Evolutionary conservation across 176 grass and related monocot genomes (phyloP).

Genomic region (Oryza punctata): DNA sequence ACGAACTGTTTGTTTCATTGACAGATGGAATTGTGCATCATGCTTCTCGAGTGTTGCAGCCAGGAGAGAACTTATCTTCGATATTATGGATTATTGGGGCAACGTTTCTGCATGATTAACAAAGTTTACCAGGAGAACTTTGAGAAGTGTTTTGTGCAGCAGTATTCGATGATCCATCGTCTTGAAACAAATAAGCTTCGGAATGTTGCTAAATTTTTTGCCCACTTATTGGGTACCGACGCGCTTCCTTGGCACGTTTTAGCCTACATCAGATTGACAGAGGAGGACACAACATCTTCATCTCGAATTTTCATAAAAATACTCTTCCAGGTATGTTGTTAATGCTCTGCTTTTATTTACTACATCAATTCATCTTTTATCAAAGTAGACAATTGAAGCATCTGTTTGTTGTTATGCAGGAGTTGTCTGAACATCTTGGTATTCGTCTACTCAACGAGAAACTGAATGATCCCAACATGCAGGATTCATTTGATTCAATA

Average conservation of each 20-base stretch:
- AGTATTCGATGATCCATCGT: constrained; percentile 96
- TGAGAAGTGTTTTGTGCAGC: constrained; percentile 90
- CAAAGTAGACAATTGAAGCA: constrained; percentile 11
- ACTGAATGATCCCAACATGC: constrained; percentile 90
- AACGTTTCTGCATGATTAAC: constrained; percentile 96
- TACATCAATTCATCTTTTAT: constrained; percentile 4
- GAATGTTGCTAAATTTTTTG: constrained; percentile 97
- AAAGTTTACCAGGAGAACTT: constrained; percentile 95
- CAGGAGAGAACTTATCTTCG: constrained; percentile 95
- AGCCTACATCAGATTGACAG: constrained; percentile 88
- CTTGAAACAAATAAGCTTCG: constrained; percentile 91
- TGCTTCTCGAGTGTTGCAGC: constrained; percentile 96
- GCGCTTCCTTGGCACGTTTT: constrained; percentile 89
- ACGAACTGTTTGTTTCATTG: constrained; percentile 14
- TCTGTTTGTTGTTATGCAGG: constrained; percentile 39
- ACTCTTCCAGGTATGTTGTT: constrained; percentile 83
- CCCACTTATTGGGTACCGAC: constrained; percentile 84
- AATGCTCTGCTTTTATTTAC: background rate
- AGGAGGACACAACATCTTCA: constrained; percentile 95
- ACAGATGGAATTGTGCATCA: constrained; percentile 94
- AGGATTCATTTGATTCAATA: constrained; percentile 75
- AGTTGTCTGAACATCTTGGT: constrained; percentile 86
- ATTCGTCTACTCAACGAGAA: constrained; percentile 83
- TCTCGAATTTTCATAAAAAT: constrained; percentile 97
- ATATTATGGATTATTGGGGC: constrained; percentile 88